phyloP scores from a whole-genome alignment of 1,284 basidiomycete species.

The Sphagnurus paluster region DNA sequence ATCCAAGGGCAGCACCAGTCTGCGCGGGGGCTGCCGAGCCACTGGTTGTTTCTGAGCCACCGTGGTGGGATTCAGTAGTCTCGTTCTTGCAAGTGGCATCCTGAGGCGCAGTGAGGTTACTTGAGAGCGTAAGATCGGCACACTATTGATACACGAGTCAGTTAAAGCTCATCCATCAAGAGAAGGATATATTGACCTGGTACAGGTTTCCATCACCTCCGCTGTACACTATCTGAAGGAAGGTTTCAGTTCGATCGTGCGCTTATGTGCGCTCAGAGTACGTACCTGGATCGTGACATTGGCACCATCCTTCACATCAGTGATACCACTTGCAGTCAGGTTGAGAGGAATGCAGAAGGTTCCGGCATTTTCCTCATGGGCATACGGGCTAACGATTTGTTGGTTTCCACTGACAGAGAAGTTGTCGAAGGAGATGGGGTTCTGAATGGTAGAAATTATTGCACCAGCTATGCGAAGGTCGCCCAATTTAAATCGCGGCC shows the following conservation, averaged over 20 bases:
- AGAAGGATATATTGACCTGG: conserved; percentile 47
- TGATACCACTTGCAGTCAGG: conserved; percentile 41
- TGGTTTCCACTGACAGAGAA: conserved; percentile 46
- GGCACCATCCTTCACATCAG: conserved; percentile 45
- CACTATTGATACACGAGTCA: conserved; percentile 33
- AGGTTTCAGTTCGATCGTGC: not conserved
- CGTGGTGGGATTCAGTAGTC: conserved; percentile 16
- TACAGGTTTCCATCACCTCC: conserved; percentile 57
- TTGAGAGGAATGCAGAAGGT: conserved; percentile 55
- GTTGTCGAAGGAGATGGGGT: conserved; percentile 54
- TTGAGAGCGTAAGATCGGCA: conserved; percentile 51
- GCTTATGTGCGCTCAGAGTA: not conserved
- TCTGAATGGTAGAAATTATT: conserved; percentile 39
- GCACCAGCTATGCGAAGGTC: conserved; percentile 33
- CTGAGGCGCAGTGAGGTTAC: conserved; percentile 38
- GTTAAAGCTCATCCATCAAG: not conserved
- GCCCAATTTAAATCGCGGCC: not conserved
- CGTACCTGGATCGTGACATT: conserved; percentile 42
- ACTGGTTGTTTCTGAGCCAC: conserved; percentile 5
- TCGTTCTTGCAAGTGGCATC: conserved; percentile 46
- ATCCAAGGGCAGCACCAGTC: conserved; percentile 12
- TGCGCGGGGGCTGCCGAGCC: conserved; percentile 11
- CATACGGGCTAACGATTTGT: conserved; percentile 41
- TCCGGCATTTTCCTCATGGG: conserved; percentile 43
- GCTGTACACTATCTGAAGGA: conserved; percentile 42